Evolutionary conservation across 768 basidiomycete genomes (phyloP), one percentile per base, ranked within the genome.

Genomic region (Gymnopilus junonius): DNA sequence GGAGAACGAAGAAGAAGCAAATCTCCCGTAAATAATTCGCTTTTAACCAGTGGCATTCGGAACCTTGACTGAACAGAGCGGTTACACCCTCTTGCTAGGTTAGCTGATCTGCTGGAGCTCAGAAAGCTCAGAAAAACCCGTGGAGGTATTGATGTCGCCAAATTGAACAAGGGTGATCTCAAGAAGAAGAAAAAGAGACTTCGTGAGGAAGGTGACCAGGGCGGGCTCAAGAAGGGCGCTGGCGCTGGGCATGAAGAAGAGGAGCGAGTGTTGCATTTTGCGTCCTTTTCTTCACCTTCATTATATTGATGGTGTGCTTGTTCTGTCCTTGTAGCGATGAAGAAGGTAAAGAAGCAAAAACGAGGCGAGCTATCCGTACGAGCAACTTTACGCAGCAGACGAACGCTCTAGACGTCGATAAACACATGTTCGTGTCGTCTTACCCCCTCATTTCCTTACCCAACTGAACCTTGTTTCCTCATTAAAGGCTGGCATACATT

Each of bases 371-470:
- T 5, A 90, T 96, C 2, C 82, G 94, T 40, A 80, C 87, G 21
- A 97, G 93, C 76, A 97, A 97, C 77, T 99, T 99, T 73, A 99
- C 97, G 0, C 94, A 96, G 65, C 97, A 98, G 77, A 99, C 97
- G 4, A 97, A 97, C 73, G 87, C 89, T 1, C 83, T 98, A 21
- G 97, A 98, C 72, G 95, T 97, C 25, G 97, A 99, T 79, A 99
- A 98, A 72, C 97, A 99, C 71, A 99, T 99, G 97, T 95, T 61
- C 55, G 93, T 79, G 23, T 25, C 12, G 43, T 53, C 34, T 8
- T 17, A 14, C 29, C 5, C 46, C 42, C 12, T 20, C 12, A 5
- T 61, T 32, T n/a, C 11, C 15, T 43, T 14, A 8, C n/a, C 39
- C 21, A 17, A 20, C 21, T 14, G 25, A 15, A 42, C 35, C 46